These are phyloP conservation scores for Syzygium syzygioides DNA, from an alignment of 441 rosid genomes.

Conservation along the genomic window DNA sequence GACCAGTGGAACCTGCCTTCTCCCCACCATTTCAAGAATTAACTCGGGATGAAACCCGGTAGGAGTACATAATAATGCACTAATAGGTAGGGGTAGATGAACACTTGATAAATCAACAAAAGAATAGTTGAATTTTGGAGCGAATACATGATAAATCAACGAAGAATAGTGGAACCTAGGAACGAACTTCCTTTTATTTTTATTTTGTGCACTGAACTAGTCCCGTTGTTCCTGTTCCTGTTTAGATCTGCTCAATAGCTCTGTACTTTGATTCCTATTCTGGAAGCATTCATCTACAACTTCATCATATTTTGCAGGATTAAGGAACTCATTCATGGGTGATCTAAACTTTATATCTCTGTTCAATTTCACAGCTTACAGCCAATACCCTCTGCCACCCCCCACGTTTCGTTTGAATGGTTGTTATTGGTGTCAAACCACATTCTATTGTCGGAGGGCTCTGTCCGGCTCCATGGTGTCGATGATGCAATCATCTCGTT, in stretches of 20 bases:
- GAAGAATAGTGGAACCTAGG: not conserved
- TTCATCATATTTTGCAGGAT: not conserved
- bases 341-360: not conserved
- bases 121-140: not conserved
- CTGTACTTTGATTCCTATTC: not conserved
- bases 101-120: not conserved
- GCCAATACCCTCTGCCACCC: not conserved
- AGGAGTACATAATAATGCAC: not conserved
- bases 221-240: not conserved
- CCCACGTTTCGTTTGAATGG: not conserved
- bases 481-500: not conserved
- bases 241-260: not conserved
- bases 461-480: not conserved
- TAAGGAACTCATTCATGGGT: not conserved
- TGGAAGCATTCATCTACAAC: slow-evolving; percentile 2
- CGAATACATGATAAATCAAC: not conserved
- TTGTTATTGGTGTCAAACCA: not conserved
- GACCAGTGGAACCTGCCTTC: not conserved
- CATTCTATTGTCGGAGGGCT: not conserved
- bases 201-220: not conserved
- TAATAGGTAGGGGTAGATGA: not conserved
- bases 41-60: not conserved
- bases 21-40: not conserved
- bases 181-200: not conserved
- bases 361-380: not conserved